phyloP scores from a whole-genome alignment of 2,329 filamentous ascomycete species.

The Fusarium poae region DNA sequence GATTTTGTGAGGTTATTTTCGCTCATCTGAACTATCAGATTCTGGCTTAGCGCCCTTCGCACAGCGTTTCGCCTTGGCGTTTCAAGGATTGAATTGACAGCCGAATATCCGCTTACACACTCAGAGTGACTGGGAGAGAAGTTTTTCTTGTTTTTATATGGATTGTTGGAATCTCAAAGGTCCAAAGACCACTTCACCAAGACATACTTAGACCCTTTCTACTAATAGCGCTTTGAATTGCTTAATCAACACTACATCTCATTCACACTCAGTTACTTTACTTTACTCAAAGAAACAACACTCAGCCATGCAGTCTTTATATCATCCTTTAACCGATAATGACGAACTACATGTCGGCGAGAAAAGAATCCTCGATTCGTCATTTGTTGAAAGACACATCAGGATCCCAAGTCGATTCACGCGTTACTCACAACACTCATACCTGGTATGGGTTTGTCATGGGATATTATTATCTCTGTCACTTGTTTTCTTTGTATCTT shows the following conservation, averaged over 20 bases:
- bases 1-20: background rate
- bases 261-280: background rate
- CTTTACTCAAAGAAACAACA: background rate
- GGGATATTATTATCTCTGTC: slow-evolving; percentile 29
- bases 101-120: slow-evolving; percentile 15
- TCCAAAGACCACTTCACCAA: background rate
- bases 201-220: background rate
- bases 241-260: background rate
- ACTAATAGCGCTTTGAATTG: background rate
- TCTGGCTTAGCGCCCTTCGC: slow-evolving; percentile 8
- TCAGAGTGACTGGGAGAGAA: background rate
- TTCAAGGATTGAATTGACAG: slow-evolving; percentile 7
- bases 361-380: slow-evolving; percentile 26
- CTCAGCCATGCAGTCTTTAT: slow-evolving; percentile 14
- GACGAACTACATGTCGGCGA: slow-evolving; percentile 27
- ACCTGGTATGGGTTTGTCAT: slow-evolving; percentile 32
- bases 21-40: slow-evolving; percentile 9
- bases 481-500: slow-evolving; percentile 29
- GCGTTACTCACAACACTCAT: background rate
- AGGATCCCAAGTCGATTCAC: background rate
- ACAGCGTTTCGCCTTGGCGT: slow-evolving; percentile 32
- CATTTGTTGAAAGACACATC: background rate
- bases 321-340: slow-evolving; percentile 23
- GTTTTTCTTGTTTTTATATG: background rate
- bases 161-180: background rate